phyloP scores from a whole-genome alignment of 192 early-diverging fungal species.

The Globomyces pollinis-pini region DNA sequence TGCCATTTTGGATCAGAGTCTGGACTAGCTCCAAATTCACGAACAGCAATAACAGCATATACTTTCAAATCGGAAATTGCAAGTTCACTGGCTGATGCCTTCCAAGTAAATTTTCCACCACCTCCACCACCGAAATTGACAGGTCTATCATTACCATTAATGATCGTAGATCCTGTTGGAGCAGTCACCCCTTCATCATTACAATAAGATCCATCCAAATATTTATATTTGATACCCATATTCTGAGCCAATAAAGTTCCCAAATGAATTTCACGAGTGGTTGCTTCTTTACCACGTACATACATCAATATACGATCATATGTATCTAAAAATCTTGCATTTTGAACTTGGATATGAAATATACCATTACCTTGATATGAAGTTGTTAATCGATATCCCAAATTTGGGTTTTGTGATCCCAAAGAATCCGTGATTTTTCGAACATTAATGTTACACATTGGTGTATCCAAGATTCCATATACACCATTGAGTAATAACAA shows the following conservation, averaged over 20 bases:
- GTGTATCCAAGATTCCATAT: constrained; percentile 6
- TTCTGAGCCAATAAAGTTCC: background rate
- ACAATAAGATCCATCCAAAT: background rate
- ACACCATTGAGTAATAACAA: background rate
- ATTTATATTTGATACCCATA: background rate
- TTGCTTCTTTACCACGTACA: background rate
- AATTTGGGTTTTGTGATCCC: background rate
- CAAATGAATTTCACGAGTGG: background rate
- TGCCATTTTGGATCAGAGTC: no score
- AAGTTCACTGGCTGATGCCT: background rate
- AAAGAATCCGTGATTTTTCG: no score
- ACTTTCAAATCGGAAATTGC: background rate
- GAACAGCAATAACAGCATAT: background rate
- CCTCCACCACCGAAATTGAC: no score
- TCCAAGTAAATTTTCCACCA: background rate
- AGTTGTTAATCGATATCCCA: background rate
- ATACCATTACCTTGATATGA: no score
- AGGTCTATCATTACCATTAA: background rate
- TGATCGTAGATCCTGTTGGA: background rate
- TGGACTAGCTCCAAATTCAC: no score
- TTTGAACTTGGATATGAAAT: no score
- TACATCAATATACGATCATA: background rate
- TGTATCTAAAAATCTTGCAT: no score
- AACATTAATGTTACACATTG: background rate
- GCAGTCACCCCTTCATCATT: background rate